Base-by-base conservation (phyloP, 2,329 filamentous ascomycete species). In the Chrysoporthe deuterocubensis region DNA sequence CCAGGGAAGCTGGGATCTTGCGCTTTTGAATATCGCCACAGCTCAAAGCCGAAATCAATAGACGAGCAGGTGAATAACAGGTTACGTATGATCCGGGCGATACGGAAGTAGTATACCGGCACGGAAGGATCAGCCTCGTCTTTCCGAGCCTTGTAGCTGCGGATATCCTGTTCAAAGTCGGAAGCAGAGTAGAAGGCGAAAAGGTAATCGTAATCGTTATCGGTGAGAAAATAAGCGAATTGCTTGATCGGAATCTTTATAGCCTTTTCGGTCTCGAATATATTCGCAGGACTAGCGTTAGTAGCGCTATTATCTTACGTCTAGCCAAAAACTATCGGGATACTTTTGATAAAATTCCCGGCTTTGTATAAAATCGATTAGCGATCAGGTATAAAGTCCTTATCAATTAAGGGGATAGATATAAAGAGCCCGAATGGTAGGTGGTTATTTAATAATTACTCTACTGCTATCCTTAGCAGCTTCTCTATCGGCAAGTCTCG, bases 381-480 rank as follows among this genome's bases (percentile, higher is more conserved):
- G 0, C 75, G 69, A 1, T 74, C 75, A 0, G 73, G 74, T 4
- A 76, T 57, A 7, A 77, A 72, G 43, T 77, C 75, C 0, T 42
- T 72, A 40, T 77, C 75, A 1, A 76, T 54, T 0, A 74, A 74
- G 0, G 75, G 74, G 26, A 76, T 75, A 46, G 76, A 76, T 0
- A 75, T 77, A 32, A 73, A 73, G 2, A 74, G 57, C 0, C 75
- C 74, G 1, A 58, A 52, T 0, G 74, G 75, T 3, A 75, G 75
- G 42, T 75, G 74, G 59, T 76, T 76, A 1, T 62, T 37, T 5
- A 73, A 59, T 2, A 74, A 75, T 8, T 77, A 75, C 3, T 57
- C n/a, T 67, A 75, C 73, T 2, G 74, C 75, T 5, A 67, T 65
- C 16, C 73, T 70, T 0, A 71, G 71, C 61, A 76, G 56, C 42